Base-by-base conservation (phyloP, 2,329 filamentous ascomycete species). In the Colletotrichum horii region DNA sequence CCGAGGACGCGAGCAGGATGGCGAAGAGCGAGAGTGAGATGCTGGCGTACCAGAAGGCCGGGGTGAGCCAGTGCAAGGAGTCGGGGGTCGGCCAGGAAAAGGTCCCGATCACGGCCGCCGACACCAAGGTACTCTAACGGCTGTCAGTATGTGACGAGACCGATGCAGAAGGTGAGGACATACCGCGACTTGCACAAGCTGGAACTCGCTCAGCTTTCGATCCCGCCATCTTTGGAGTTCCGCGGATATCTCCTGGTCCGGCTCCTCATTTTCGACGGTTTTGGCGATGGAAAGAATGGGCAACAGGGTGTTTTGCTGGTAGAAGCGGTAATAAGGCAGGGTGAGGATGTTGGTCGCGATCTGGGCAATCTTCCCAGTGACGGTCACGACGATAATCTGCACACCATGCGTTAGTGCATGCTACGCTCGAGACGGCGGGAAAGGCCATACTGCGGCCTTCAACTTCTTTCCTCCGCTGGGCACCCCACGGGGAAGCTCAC, bases 281-380 rank as follows among this genome's bases (percentile, higher is more conserved):
- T 77, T 76, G 4, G 77, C 72, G 26, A 81, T 79, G 14, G 78
- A 55, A 16, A 77, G 71, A 16, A 81, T 78, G 8, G 79, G 78
- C 6, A 79, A 58, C 12, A 81, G 69, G 2, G 78, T 81, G 60
- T 81, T 81, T 26, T 81, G 79, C 11, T 78, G 76, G 65, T 79
- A 80, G 52, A 80, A 81, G 8, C 79, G 76, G 60, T 81, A 80
- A 48, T 81, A 80, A 2, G 80, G 79, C 2, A 81, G 75, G 2
- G 79, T 81, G 34, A 80, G n/a, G n/a, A 79, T 66, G 30, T 75
- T 48, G 16, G 74, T 76, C 30, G 74, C 34, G n/a, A 70, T 36
- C 8, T 66, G 43, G 2, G 76, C 76, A 34, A 77, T 43, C 28
- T 73, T 77, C 36, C 76, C 60, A 38, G 62, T 69, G 11, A 76